Base-by-base conservation (phyloP, 345 rosid species). In the Heritiera littoralis region DNA sequence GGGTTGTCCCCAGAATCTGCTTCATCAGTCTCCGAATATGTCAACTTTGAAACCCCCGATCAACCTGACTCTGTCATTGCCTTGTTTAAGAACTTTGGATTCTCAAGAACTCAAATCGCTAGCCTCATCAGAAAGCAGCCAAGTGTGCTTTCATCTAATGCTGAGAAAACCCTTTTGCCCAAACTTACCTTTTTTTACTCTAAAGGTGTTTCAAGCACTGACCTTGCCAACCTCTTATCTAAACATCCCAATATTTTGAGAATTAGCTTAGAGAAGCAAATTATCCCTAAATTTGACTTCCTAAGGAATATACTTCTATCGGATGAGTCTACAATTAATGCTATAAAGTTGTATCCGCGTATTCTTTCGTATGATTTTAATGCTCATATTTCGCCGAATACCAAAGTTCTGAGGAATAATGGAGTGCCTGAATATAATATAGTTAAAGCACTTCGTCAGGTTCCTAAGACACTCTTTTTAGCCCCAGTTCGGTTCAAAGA, bases 231-330 rank as follows among this genome's bases (percentile, higher is more conserved):
- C 6, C 9, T 76, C 3, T 20, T 72, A 5, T 58, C 48, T 14
- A 0, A 6, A 1, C 10, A 6, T 18, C 82, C 80, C 0, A 0
- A 0, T 20, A 1, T 81, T 6, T n/a, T 81, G 32, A 0, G 0
- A 0, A 7, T 56, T n/a, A 76, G 82, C 52, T 9, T 18, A 9
- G 9, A 30, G 43, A 55, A 7, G 56, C 59, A 83, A 43, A 70
- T n/a, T 77, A 18, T 64, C 90, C 97, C 98, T 60, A 8, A 1
- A 9, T 20, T 60, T 60, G 69, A 78, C 18, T 6, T 12, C 2
- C 9, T 7, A 0, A 94, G 90, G 88, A 92, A 91, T 72, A 95
- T 92, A 65, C 3, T 17, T 92, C 89, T 90, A 87, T 77, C 95
- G 90, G 72, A 17, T 15, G 59, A 54, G 1, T 13, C 17, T 17